phyloP scores from a whole-genome alignment of 768 basidiomycete genomes.

The Botryobasidium botryosum region DNA sequence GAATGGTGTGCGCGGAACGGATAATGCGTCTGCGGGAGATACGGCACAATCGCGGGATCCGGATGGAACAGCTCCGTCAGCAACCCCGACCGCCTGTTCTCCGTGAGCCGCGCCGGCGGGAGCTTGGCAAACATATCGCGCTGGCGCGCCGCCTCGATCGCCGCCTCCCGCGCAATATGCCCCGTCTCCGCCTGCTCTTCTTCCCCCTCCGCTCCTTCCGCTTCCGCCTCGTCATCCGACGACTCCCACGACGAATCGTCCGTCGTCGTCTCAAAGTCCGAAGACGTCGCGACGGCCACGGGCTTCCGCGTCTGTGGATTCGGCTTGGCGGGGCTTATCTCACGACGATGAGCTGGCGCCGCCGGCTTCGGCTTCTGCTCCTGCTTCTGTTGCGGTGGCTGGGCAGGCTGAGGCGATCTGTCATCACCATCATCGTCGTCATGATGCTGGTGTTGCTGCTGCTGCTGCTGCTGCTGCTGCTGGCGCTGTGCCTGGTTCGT shows the following conservation, averaged over 20 bases:
- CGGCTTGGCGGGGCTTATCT: no score
- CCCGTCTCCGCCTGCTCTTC: slow-evolving; percentile 17
- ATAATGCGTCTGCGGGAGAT: slow-evolving; percentile 32
- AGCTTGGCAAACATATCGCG: slow-evolving; percentile 36
- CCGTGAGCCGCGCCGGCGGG: slow-evolving; percentile 26
- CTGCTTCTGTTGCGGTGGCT: neutral
- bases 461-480: no score
- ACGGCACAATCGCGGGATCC: slow-evolving; percentile 43
- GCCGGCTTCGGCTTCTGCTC: neutral
- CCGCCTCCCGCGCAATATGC: slow-evolving; percentile 29
- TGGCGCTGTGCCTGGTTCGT: no score
- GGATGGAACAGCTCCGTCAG: slow-evolving; percentile 59
- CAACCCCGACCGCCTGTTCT: slow-evolving; percentile 35
- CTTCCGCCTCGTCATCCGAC: slow-evolving; percentile 29
- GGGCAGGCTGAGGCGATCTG: no score
- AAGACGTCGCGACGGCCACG: slow-evolving; percentile 21
- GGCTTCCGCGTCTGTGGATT: no score
- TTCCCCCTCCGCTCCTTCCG: slow-evolving; percentile 14
- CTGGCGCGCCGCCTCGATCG: slow-evolving; percentile 42
- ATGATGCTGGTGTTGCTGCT: no score
- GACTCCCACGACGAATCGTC: slow-evolving; percentile 27
- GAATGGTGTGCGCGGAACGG: slow-evolving; percentile 9
- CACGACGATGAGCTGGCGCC: neutral
- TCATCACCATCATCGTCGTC: no score
- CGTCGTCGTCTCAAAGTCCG: slow-evolving; percentile 26